Evolutionary conservation across 2,329 filamentous ascomycete species (phyloP), one percentile per base, ranked within the genome.

Genomic region (Fusarium xylarioides): DNA sequence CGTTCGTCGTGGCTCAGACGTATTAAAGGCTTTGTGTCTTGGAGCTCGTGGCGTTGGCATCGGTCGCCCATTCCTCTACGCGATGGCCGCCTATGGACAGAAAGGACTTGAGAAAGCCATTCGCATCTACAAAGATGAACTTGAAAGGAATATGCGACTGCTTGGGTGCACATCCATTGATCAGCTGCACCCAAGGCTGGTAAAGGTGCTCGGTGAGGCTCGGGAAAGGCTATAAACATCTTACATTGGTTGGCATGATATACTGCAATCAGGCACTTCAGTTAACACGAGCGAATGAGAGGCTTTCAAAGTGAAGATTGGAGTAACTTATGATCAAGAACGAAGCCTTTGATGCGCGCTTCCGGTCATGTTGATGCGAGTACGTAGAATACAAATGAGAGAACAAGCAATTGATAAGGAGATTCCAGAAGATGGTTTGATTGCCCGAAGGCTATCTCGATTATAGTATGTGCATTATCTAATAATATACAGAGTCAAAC

Each of bases 61-160:
- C 76, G 95, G 95, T 4, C 87, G 96, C 3, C 95, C 95, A 26
- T 98, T 98, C 86, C 83, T 98, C 66, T 98, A 95, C 80, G 95
- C 95, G 75, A 98, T 98, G 95, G 92, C 91, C 71, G 90, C 94
- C 8, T 98, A 98, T 79, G 95, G 95, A 2, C 84, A 93, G 59
- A 87, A 91, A 4, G 96, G 95, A 67, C 95, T 98, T n/a, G 93
- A 97, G 79, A 89, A 93, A 40, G 95, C 95, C 30, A 97, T 98
- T 91, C 92, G 94, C 80, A 85, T 97, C 66, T 88, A 97, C 76
- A 94, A 93, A 83, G 95, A 98, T 78, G 96, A 98, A 86, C 93
- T 98, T 90, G 95, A 97, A 85, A 98, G 98, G 94, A 95, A 95
- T 78, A 98, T 98, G 95, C 90, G 96, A 6, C 84, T 98, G 69